A percentile compares a stretch with the other conserved stretches of the same genome.
These are phyloP conservation scores for Rauvolfia tetraphylla DNA, from an alignment of 257 asterid species.

Conservation along the genomic window DNA sequence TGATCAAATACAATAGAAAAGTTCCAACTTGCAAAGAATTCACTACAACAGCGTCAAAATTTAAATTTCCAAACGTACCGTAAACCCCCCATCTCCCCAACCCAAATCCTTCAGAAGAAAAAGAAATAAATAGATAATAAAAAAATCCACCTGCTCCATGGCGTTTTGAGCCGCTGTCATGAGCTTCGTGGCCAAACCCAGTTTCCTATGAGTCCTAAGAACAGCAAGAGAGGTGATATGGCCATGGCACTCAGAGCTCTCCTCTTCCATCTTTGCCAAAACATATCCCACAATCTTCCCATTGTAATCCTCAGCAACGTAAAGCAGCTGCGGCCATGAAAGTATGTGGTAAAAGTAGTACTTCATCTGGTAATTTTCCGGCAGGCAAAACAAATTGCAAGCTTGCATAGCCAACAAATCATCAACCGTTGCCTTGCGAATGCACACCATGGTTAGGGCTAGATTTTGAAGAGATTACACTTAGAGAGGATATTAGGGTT, in stretches of 20 bases:
- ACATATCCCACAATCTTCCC: constrained; percentile 97
- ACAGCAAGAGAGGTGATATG: constrained; percentile 99
- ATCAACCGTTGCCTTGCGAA: constrained; percentile 89
- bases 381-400: constrained; percentile 87
- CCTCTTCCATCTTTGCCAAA: constrained; percentile 97
- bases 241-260: constrained; percentile 89
- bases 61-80: background rate
- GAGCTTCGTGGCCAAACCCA: constrained; percentile 94
- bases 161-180: constrained; percentile 99
- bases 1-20: background rate
- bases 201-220: constrained; percentile 93
- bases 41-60: background rate
- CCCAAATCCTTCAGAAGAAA: background rate
- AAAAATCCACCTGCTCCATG: constrained; percentile 70
- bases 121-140: background rate
- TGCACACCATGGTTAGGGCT: constrained; percentile 68
- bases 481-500: constrained; percentile 9
- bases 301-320: constrained; percentile 96
- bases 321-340: constrained; percentile 97
- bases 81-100: background rate
- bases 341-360: constrained; percentile 93
- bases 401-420: constrained; percentile 93
- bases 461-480: background rate
- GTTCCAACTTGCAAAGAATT: background rate
- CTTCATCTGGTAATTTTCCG: constrained; percentile 98